Percentiles rank a stretch among this genome's conserved stretches.
phyloP scores from a whole-genome alignment of 805 yeast genomes.

The Spathaspora hagerdaliae region DNA sequence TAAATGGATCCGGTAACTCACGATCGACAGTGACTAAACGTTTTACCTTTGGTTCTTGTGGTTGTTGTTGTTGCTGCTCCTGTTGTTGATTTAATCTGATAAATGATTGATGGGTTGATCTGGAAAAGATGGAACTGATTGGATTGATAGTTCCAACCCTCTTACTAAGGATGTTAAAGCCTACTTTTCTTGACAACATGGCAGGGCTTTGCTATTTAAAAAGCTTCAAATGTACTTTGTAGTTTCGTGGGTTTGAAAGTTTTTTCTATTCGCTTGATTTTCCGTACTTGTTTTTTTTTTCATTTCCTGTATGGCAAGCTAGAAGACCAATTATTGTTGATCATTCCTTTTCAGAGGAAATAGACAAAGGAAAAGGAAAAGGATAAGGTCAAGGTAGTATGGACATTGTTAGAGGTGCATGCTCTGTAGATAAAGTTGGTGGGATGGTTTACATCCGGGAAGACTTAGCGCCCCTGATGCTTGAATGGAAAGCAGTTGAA shows the following conservation, averaged over 20 bases:
- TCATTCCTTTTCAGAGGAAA: no score
- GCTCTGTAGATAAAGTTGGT: constrained; percentile 36
- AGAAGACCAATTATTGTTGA: no score
- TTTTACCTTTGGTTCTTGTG: not conserved
- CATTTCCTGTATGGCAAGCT: no score
- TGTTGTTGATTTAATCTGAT: not conserved
- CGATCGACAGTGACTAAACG: constrained; percentile 49
- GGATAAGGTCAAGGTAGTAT: constrained; percentile 2
- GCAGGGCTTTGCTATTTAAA: not conserved
- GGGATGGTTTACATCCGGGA: constrained; percentile 40
- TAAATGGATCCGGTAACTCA: constrained; percentile 77
- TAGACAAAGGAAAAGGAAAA: no score
- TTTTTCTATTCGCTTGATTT: no score
- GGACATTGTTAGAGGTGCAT: constrained; percentile 37
- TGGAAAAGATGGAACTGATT: not conserved
- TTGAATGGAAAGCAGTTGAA: constrained; percentile 44
- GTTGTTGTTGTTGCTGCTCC: not conserved
- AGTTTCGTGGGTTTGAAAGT: no score
- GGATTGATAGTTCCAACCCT: not conserved
- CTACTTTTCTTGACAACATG: not conserved
- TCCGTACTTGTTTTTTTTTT: no score
- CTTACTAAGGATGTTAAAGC: not conserved
- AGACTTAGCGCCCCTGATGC: constrained; percentile 36
- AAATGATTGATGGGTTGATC: not conserved
- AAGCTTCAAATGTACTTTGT: no score